Conservation (phyloP, 495 filamentous ascomycete species). For the Penicillium daleae region DNA sequence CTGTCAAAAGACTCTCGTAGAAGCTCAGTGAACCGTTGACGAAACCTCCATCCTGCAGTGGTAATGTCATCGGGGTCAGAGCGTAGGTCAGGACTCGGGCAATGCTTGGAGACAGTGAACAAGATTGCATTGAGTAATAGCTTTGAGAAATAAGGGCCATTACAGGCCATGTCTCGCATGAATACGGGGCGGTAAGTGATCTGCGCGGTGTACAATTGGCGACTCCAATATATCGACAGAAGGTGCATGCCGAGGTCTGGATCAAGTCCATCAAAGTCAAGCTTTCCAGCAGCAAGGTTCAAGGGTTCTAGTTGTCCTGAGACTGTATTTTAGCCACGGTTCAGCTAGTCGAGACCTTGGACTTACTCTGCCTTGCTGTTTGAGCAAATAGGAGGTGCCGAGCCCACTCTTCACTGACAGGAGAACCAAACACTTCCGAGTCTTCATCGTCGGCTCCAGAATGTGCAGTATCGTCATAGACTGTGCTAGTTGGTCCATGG, state of each 20-base stretch:
- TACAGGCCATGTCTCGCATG: constrained; percentile 42
- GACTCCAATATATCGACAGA: constrained; percentile 45
- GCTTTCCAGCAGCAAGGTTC: constrained; percentile 31
- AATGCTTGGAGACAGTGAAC: constrained; percentile 45
- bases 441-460: constrained; percentile 15
- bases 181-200: constrained; percentile 38
- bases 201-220: constrained; percentile 39
- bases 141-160: constrained; percentile 51
- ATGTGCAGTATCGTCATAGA: constrained; percentile 33
- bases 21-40: constrained; percentile 43
- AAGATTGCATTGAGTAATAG: constrained; percentile 53
- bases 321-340: neutral
- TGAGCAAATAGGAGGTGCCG: constrained; percentile 32
- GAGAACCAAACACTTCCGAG: neutral
- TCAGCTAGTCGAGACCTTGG: neutral
- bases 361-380: constrained; percentile 34
- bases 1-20: constrained; percentile 42
- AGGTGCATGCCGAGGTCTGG: constrained; percentile 45
- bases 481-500: constrained; percentile 38
- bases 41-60: constrained; percentile 43
- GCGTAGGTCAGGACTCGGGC: constrained; percentile 35
- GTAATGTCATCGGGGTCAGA: constrained; percentile 37
- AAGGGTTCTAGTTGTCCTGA: constrained; percentile 37
- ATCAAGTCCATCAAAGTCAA: constrained; percentile 48
- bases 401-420: constrained; percentile 24